phyloP scores from a whole-genome alignment of 495 filamentous ascomycete species.

The Parathielavia hyrcaniae region DNA sequence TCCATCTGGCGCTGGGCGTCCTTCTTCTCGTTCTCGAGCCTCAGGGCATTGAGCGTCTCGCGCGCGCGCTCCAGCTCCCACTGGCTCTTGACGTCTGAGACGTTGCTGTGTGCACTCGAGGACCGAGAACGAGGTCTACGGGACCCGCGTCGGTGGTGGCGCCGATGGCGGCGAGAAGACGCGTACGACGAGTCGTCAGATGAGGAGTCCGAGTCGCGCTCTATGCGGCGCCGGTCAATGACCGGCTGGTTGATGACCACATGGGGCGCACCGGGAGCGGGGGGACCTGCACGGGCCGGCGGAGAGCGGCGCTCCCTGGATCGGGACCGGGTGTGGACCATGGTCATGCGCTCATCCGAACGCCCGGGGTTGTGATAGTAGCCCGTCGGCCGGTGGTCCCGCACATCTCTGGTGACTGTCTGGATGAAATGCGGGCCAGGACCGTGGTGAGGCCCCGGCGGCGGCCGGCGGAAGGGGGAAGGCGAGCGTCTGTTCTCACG shows the following conservation, averaged over 20 bases:
- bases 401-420: constrained; percentile 26
- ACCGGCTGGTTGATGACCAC: constrained; percentile 21
- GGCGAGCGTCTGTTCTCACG: constrained; percentile 1
- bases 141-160: constrained; percentile 22
- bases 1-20: constrained; percentile 22
- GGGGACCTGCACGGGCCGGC: constrained; percentile 13
- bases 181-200: constrained; percentile 26
- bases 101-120: constrained; percentile 29
- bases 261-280: constrained; percentile 13
- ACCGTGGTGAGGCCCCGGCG: constrained; percentile 31
- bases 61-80: constrained; percentile 22
- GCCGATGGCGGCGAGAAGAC: constrained; percentile 12
- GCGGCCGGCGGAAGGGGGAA: constrained; percentile 23
- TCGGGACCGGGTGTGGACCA: constrained; percentile 36
- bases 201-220: constrained; percentile 31
- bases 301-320: constrained; percentile 40
- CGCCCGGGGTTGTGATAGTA: constrained; percentile 31
- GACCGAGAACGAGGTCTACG: constrained; percentile 25
- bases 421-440: constrained; percentile 38
- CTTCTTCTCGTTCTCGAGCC: constrained; percentile 15
- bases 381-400: constrained; percentile 29
- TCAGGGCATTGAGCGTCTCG: constrained; percentile 23
- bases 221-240: neutral
- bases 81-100: constrained; percentile 25
- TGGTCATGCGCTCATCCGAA: constrained; percentile 27